Evolutionary conservation across 2,329 filamentous ascomycete genomes (phyloP).

Genomic region (Leptographium procerum): DNA sequence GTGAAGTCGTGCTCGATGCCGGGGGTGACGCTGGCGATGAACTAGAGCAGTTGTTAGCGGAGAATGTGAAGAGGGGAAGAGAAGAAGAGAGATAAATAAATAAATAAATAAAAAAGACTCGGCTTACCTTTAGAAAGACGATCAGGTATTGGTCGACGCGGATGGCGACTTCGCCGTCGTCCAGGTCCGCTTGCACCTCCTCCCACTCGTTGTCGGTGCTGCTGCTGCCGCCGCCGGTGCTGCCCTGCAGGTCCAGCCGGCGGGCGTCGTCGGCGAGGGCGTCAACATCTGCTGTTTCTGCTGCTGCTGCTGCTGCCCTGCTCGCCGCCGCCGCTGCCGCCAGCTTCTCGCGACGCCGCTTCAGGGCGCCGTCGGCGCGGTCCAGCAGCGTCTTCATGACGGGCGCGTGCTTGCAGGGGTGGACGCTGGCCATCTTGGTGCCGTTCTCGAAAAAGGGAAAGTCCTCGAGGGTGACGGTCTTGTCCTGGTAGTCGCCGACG

Average conservation of each 20-base stretch:
- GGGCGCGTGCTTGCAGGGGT: slow-evolving; percentile 92
- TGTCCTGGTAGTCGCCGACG: slow-evolving; percentile 36
- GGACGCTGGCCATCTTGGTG: slow-evolving; percentile 92
- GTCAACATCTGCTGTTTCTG: slow-evolving; percentile 15
- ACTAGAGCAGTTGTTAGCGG: slow-evolving; percentile 32
- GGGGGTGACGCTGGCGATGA: slow-evolving; percentile 82
- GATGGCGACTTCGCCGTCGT: slow-evolving; percentile 66
- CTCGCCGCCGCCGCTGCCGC: slow-evolving; percentile 20
- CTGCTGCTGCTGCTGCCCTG: slow-evolving; percentile 40
- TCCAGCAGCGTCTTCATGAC: slow-evolving; percentile 98
- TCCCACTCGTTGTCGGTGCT: slow-evolving; percentile 53
- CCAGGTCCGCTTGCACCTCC: slow-evolving; percentile 49
- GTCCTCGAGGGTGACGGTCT: slow-evolving; percentile 95
- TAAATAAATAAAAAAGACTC: neutral
- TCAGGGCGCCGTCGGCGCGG: slow-evolving; percentile 84
- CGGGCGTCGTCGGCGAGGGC: slow-evolving; percentile 8
- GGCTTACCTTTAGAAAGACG: slow-evolving; percentile 68
- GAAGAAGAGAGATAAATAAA: slow-evolving; percentile 1
- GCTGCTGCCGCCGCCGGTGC: slow-evolving; percentile 41
- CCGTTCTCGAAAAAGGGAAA: slow-evolving; percentile 88
- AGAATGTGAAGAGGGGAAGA: neutral
- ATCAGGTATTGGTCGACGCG: slow-evolving; percentile 82
- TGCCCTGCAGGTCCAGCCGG: slow-evolving; percentile 31
- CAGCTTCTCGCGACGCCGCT: slow-evolving; percentile 75
- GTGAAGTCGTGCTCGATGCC: slow-evolving; percentile 98